Evolutionary conservation across 345 rosid species (phyloP).

Genomic region (Lepidium aucheri): DNA sequence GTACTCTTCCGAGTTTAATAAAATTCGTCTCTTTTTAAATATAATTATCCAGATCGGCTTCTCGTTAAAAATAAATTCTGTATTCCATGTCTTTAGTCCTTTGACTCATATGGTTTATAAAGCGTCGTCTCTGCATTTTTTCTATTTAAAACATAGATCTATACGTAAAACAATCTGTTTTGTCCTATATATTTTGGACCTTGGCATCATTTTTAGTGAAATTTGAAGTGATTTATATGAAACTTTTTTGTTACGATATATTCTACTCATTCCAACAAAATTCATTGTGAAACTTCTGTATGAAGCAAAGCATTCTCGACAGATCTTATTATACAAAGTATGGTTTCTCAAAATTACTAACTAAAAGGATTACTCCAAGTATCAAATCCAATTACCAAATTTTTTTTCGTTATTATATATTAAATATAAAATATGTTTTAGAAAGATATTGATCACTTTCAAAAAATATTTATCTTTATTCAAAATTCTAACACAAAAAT

Average conservation of each 20-base stretch:
- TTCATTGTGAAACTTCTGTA: too few relatives aligned
- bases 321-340: too few relatives aligned
- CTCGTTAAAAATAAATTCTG: background rate
- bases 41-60: background rate
- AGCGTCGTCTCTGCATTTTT: background rate
- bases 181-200: background rate
- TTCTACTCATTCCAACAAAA: background rate
- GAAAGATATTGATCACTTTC: too few relatives aligned
- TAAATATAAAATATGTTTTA: too few relatives aligned
- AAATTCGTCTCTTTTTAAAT: background rate
- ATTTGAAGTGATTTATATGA: background rate
- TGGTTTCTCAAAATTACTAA: too few relatives aligned
- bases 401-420: too few relatives aligned
- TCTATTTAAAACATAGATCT: background rate
- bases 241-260: background rate
- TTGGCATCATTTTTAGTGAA: background rate
- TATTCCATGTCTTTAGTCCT: background rate
- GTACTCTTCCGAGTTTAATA: background rate
- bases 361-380: too few relatives aligned
- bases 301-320: too few relatives aligned
- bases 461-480: too few relatives aligned
- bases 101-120: background rate
- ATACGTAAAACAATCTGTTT: background rate
- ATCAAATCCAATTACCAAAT: too few relatives aligned
- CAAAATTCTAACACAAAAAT: too few relatives aligned